Evolutionary conservation across 768 basidiomycete genomes (phyloP).

Genomic region (Asterophora parasitica): DNA sequence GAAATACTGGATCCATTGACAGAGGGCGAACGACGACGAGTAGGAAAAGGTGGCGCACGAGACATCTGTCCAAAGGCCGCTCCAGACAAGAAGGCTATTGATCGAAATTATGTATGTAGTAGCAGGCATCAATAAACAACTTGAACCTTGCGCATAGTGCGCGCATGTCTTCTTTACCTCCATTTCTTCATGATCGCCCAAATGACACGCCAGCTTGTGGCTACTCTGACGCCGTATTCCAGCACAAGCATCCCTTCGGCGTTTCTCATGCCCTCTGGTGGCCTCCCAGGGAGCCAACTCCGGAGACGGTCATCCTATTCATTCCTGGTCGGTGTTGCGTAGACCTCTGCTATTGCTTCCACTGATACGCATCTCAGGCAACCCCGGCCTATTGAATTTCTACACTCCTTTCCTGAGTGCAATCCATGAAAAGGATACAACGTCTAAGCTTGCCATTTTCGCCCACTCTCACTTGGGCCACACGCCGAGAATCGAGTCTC

Average conservation of each 20-base stretch:
- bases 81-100: not conserved
- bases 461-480: constrained; percentile 65
- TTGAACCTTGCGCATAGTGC: too few species aligned
- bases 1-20: constrained; percentile 32
- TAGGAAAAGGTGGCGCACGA: constrained; percentile 52
- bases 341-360: constrained; percentile 1
- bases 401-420: constrained; percentile 60
- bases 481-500: constrained; percentile 35
- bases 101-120: too few species aligned
- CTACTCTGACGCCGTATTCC: constrained; percentile 31
- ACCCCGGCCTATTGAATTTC: constrained; percentile 61
- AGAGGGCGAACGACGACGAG: constrained; percentile 48
- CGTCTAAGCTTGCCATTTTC: constrained; percentile 44
- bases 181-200: constrained; percentile 24
- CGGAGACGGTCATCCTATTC: constrained; percentile 39
- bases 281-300: constrained; percentile 27
- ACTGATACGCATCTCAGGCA: constrained; percentile 26
- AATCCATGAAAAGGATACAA: constrained; percentile 35
- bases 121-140: constrained; percentile 10
- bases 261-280: constrained; percentile 52
- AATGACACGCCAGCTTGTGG: not conserved
- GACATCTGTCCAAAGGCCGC: constrained; percentile 39
- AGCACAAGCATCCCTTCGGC: constrained; percentile 33
- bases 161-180: constrained; percentile 19
- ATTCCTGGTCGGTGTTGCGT: constrained; percentile 37